These are phyloP conservation scores for Rosa hybrid DNA, from an alignment of 331 rosid species.

Conservation along the genomic window DNA sequence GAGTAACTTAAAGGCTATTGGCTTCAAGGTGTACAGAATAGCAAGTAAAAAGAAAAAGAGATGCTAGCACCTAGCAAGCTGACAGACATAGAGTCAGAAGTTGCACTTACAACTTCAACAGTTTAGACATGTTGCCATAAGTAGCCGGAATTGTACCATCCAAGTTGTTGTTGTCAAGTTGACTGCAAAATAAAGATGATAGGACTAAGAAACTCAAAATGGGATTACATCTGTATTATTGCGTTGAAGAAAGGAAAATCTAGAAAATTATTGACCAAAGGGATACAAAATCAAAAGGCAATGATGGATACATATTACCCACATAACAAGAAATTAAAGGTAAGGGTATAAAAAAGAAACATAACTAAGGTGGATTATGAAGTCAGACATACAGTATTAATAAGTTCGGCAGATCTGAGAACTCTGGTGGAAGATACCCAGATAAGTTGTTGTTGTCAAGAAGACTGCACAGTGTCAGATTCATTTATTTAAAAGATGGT, in stretches of 20 bases:
- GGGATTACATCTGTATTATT: not conserved
- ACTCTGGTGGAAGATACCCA: conserved; percentile 72
- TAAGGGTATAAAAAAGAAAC: not conserved
- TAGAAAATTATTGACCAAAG: not conserved
- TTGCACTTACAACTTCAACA: conserved; percentile 81
- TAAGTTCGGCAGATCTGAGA: conserved; percentile 43
- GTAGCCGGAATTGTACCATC: conserved; percentile 61
- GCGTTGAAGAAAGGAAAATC: not conserved
- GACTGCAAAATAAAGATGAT: conserved; percentile 63
- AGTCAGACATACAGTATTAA: conserved; percentile 66
- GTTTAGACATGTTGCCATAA: conserved; percentile 60
- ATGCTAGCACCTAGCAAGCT: conserved; percentile 12
- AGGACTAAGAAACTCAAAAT: not conserved
- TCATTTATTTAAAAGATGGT: conserved; percentile 24
- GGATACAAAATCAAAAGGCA: not conserved
- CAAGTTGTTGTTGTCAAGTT: conserved; percentile 90
- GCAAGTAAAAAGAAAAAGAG: conserved; percentile 19
- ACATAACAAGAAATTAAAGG: not conserved
- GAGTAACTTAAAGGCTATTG: conserved; percentile 11
- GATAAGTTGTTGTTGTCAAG: conserved; percentile 79
- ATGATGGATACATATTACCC: not conserved
- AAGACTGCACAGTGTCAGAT: conserved; percentile 59
- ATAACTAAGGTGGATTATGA: not conserved
- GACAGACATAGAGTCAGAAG: conserved; percentile 19
- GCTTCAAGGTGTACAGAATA: conserved; percentile 12